A percentile compares a stretch with the other conserved stretches of the same genome.
Evolutionary conservation across 805 yeast genomes (phyloP).

Genomic region (Yamadazyma akitaensis): DNA sequence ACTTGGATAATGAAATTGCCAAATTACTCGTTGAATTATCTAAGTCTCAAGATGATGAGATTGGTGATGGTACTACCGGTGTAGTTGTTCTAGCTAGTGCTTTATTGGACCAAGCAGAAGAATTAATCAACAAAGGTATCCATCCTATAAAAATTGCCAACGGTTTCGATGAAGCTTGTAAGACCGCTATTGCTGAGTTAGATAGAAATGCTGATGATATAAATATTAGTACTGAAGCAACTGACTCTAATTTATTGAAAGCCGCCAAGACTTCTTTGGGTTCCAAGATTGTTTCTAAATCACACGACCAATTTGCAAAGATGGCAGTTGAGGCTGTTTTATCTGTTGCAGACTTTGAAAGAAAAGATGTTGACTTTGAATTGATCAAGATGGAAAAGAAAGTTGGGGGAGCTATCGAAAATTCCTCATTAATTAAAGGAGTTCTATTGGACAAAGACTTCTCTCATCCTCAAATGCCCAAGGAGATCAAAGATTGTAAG

Average conservation of each 20-base stretch:
- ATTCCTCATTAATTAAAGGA: slow-evolving; percentile 82
- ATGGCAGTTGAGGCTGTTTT: slow-evolving; percentile 97
- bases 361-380: slow-evolving; percentile 96
- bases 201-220: slow-evolving; percentile 73
- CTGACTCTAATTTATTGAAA: slow-evolving; percentile 62
- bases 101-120: slow-evolving; percentile 88
- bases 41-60: slow-evolving; percentile 94
- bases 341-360: slow-evolving; percentile 84
- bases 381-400: slow-evolving; percentile 92
- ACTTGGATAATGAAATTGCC: slow-evolving; percentile 92
- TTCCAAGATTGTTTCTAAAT: slow-evolving; percentile 90
- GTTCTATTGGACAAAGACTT: slow-evolving; percentile 94
- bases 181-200: slow-evolving; percentile 75
- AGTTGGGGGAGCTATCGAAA: slow-evolving; percentile 90
- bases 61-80: slow-evolving; percentile 99
- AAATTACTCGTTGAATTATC: slow-evolving; percentile 91
- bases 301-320: slow-evolving; percentile 88
- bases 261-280: slow-evolving; percentile 96
- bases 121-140: slow-evolving; percentile 91
- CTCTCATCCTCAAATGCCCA: slow-evolving; percentile 98
- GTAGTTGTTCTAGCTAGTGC: slow-evolving; percentile 97
- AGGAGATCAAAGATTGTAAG: slow-evolving; percentile 69
- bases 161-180: slow-evolving; percentile 96
- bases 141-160: slow-evolving; percentile 97
- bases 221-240: slow-evolving; percentile 45